Percentiles rank a stretch among this genome's conserved stretches.
Conservation (phyloP, 805 yeast genomes). For the Debaryomyces tyrocola region DNA sequence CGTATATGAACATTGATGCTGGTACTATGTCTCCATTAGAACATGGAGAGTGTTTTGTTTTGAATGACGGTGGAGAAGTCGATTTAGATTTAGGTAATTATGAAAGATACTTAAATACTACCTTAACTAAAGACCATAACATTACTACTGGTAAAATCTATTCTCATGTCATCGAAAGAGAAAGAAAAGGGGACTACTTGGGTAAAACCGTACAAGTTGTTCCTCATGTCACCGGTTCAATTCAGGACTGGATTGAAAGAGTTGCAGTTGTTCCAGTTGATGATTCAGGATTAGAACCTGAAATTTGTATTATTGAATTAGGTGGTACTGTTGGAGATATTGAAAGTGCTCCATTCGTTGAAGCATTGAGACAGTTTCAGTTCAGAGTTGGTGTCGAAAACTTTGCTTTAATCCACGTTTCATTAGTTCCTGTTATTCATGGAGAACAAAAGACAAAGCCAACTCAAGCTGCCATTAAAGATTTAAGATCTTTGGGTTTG, state of each 20-base stretch:
- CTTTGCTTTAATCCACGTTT: constrained; percentile 94
- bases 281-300: constrained; percentile 83
- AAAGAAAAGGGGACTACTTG: constrained; percentile 94
- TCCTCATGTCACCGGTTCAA: constrained; percentile 95
- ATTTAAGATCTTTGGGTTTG: constrained; percentile 91
- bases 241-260: constrained; percentile 97
- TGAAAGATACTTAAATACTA: constrained; percentile 92
- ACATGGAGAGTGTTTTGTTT: constrained; percentile 97
- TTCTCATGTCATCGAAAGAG: constrained; percentile 89
- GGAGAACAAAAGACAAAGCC: constrained; percentile 99
- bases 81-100: constrained; percentile 97
- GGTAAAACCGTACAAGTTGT: constrained; percentile 99
- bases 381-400: constrained; percentile 93
- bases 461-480: constrained; percentile 98
- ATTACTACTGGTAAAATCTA: constrained; percentile 98
- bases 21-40: constrained; percentile 99
- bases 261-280: constrained; percentile 93
- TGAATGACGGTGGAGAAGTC: constrained; percentile 98
- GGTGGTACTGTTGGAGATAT: constrained; percentile 99
- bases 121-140: constrained; percentile 91
- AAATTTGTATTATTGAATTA: constrained; percentile 92
- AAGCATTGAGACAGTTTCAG: constrained; percentile 98
- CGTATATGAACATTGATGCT: constrained; percentile 98
- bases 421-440: constrained; percentile 94
- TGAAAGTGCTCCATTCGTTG: constrained; percentile 98